Conservation (phyloP, 1,284 basidiomycete species). For the Trichosporon coremiiforme region DNA sequence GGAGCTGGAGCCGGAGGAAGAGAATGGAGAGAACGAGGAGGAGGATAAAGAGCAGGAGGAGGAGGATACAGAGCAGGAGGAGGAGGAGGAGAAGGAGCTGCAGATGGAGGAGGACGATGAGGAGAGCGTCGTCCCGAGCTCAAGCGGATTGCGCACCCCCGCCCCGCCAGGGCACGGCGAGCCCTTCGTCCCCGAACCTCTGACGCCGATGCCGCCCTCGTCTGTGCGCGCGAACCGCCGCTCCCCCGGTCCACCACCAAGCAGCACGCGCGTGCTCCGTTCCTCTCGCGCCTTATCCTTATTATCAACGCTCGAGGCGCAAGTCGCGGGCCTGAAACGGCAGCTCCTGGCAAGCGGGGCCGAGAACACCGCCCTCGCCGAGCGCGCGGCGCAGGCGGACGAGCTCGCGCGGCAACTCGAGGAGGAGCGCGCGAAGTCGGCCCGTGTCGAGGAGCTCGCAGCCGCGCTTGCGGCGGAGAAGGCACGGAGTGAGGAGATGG, state of each 20-base stretch:
- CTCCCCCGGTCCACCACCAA: not conserved
- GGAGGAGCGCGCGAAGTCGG: not conserved
- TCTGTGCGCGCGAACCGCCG: not conserved
- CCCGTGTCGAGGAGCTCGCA: not conserved
- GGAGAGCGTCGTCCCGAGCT: not conserved
- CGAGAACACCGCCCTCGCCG: not conserved
- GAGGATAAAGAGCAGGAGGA: not conserved
- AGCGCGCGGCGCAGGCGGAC: not conserved
- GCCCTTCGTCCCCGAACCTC: not conserved
- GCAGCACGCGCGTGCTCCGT: not conserved
- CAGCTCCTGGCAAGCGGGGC: not conserved
- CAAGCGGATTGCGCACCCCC: not conserved
- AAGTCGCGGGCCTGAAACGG: conserved; percentile 5
- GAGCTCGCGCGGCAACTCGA: not conserved
- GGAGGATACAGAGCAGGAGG: not conserved
- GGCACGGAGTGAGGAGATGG: not conserved
- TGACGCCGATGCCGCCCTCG: not conserved
- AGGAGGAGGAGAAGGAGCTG: too few relatives aligned
- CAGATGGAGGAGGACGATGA: not conserved
- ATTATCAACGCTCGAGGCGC: not conserved
- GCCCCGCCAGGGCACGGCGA: not conserved
- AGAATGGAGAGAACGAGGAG: not conserved
- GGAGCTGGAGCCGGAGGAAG: not conserved
- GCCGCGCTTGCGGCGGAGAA: not conserved
- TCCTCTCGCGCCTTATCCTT: not conserved